Percentiles rank a stretch among this genome's conserved stretches.
These are phyloP conservation scores for Vitis cinerea DNA, from an alignment of 164 flowering plant genomes.

Conservation along the genomic window DNA sequence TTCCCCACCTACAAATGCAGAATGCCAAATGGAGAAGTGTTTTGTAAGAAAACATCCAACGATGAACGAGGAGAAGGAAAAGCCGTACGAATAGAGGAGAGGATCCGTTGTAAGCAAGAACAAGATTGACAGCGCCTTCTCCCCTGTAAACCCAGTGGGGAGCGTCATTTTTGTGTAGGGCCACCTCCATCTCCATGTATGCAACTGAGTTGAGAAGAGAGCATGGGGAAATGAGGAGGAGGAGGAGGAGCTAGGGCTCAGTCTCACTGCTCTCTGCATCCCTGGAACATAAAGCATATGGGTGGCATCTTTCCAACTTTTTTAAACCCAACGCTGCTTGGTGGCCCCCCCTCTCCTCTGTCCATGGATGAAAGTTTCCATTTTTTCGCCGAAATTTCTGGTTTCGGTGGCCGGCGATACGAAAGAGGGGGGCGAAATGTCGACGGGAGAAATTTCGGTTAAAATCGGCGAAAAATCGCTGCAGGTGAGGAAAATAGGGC, in stretches of 20 bases:
- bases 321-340: no score
- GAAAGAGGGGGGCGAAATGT: no score
- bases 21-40: not conserved
- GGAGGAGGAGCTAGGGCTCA: not conserved
- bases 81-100: conserved; percentile 59
- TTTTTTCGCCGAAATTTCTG: no score
- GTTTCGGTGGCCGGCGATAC: no score
- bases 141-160: conserved; percentile 84
- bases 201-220: not conserved
- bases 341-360: no score
- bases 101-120: conserved; percentile 72
- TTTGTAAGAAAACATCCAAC: not conserved
- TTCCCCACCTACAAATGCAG: conserved; percentile 59
- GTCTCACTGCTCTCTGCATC: not conserved
- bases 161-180: conserved; percentile 60
- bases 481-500: no score
- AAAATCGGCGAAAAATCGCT: no score
- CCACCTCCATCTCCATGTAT: conserved; percentile 33
- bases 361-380: no score
- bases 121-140: conserved; percentile 89
- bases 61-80: not conserved
- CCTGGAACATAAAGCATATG: no score
- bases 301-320: no score
- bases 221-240: no score
- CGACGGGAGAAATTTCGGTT: no score